These are phyloP conservation scores for Emmonsiellopsis sp. DNA, from an alignment of 2,329 filamentous ascomycete species.

Conservation along the genomic window DNA sequence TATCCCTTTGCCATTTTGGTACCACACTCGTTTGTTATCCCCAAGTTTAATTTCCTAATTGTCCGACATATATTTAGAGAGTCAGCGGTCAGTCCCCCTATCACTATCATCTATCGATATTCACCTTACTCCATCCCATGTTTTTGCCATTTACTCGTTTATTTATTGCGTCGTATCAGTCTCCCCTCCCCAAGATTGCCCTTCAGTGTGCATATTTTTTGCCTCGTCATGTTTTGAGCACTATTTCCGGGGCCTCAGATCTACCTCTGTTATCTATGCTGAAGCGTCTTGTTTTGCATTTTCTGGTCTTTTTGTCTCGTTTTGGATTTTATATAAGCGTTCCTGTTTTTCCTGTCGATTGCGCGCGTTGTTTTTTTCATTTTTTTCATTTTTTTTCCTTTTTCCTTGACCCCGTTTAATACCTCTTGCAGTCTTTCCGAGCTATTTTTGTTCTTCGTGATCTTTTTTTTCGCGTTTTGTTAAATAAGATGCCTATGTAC, in stretches of 20 bases:
- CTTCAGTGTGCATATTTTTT: background rate
- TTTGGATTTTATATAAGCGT: background rate
- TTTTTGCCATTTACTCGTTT: background rate
- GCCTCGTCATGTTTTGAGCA: background rate
- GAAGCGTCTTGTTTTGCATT: background rate
- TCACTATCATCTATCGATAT: slow-evolving; percentile 3
- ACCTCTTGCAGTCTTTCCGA: background rate
- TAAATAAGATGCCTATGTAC: slow-evolving; percentile 1
- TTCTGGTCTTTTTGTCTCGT: background rate
- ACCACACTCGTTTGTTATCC: background rate
- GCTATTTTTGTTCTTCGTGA: background rate
- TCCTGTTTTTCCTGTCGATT: background rate
- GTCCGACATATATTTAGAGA: background rate
- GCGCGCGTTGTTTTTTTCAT: background rate
- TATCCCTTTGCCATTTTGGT: background rate
- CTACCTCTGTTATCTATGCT: background rate
- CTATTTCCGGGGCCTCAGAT: background rate
- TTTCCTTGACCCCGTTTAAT: background rate
- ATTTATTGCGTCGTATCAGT: background rate
- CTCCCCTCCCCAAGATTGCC: too few relatives aligned
- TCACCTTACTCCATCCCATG: background rate
- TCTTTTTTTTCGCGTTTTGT: background rate
- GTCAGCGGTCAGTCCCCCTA: background rate
- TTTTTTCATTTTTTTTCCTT: background rate
- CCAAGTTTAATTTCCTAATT: background rate